Percentiles rank a stretch among this genome's conserved stretches.
These are phyloP conservation scores for Emergomyces orientalis DNA, from an alignment of 2,329 filamentous ascomycete genomes.

Conservation along the genomic window DNA sequence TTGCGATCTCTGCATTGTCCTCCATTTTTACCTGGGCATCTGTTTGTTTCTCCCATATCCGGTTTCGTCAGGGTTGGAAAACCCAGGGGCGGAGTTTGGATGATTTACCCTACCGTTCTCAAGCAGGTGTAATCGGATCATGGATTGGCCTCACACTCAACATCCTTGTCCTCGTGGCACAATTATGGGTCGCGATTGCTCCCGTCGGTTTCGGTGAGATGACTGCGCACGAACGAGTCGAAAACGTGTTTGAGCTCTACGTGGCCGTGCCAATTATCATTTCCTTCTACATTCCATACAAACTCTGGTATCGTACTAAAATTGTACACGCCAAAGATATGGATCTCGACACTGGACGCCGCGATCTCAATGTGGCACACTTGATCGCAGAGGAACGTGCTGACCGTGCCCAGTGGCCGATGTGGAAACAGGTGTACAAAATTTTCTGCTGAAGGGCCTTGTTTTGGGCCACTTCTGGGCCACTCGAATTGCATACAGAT, in stretches of 20 bases:
- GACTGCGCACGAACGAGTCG: conserved; percentile 38
- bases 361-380: conserved; percentile 46
- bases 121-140: conserved; percentile 49
- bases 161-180: conserved; percentile 61
- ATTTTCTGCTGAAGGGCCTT: conserved; percentile 52
- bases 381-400: conserved; percentile 69
- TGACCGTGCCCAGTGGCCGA: conserved; percentile 62
- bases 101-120: conserved; percentile 35
- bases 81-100: conserved; percentile 30
- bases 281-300: conserved; percentile 26
- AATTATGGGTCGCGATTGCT: conserved; percentile 66
- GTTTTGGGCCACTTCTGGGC: background rate
- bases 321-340: conserved; percentile 17
- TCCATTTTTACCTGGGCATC: conserved; percentile 51
- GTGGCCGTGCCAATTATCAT: conserved; percentile 35
- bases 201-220: conserved; percentile 43
- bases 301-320: conserved; percentile 18
- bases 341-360: conserved; percentile 21
- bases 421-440: conserved; percentile 68
- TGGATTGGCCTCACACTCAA: conserved; percentile 52
- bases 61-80: conserved; percentile 36
- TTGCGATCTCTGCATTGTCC: conserved; percentile 45
- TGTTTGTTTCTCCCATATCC: conserved; percentile 40
- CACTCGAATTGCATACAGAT: too few species aligned
- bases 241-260: conserved; percentile 41